Percentiles rank a stretch among this genome's conserved stretches.
These are phyloP conservation scores for Fomitopsis pinicola DNA, from an alignment of 1,284 basidiomycete genomes.

Conservation along the genomic window DNA sequence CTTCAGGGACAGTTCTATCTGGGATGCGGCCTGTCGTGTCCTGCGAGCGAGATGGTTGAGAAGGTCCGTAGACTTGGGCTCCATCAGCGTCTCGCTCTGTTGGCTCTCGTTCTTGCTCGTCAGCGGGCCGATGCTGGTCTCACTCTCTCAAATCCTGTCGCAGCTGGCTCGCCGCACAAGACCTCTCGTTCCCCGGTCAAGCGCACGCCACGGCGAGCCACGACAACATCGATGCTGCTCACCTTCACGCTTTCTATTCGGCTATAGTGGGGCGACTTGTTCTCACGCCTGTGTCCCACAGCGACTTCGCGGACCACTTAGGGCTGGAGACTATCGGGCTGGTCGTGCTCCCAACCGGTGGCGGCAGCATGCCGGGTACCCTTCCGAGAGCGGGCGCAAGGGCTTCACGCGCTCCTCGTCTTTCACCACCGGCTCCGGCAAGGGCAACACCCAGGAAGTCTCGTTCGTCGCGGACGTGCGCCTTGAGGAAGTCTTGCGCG, in stretches of 20 bases:
- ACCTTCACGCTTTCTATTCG: constrained; percentile 62
- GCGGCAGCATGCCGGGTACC: constrained; percentile 25
- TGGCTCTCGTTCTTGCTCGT: constrained; percentile 58
- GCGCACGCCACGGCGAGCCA: constrained; percentile 29
- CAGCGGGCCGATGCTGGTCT: constrained; percentile 57
- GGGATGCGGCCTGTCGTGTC: constrained; percentile 16
- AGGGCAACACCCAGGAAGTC: constrained; percentile 43
- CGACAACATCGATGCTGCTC: constrained; percentile 46
- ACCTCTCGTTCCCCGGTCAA: constrained; percentile 46
- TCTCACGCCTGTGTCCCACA: constrained; percentile 64
- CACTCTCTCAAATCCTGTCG: constrained; percentile 33
- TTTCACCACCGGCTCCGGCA: constrained; percentile 39
- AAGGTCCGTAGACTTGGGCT: constrained; percentile 67
- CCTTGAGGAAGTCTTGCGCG: constrained; percentile 59
- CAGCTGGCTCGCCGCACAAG: constrained; percentile 29
- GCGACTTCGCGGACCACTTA: constrained; percentile 70
- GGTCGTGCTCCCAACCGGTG: constrained; percentile 36
- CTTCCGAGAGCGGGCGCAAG: constrained; percentile 39
- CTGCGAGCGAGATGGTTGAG: constrained; percentile 56
- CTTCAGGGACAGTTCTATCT: constrained; percentile 17
- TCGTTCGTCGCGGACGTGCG: constrained; percentile 54
- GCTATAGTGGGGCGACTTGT: constrained; percentile 48
- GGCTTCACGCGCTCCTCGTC: constrained; percentile 53
- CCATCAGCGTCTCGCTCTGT: constrained; percentile 65
- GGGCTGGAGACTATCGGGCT: constrained; percentile 71